A percentile compares a stretch with the other conserved stretches of the same genome.
phyloP scores from a whole-genome alignment of 495 filamentous ascomycete species.

The Penicillium waksmanii region DNA sequence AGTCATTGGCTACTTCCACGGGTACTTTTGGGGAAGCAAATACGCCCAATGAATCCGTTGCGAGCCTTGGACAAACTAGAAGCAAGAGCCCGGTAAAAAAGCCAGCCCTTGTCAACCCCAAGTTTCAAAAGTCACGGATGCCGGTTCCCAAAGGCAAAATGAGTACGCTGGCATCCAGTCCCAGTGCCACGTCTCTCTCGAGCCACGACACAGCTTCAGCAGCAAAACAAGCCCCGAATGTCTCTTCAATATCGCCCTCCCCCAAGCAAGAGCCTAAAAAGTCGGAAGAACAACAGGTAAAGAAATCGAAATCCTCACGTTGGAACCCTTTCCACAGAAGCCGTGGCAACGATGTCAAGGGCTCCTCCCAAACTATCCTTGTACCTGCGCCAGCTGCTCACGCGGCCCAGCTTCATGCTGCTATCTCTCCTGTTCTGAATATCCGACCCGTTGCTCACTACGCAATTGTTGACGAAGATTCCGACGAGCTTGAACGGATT shows the following conservation, averaged over 20 bases:
- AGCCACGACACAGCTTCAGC: constrained; percentile 30
- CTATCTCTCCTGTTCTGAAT: constrained; percentile 40
- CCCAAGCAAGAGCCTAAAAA: constrained; percentile 6
- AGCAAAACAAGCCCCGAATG: background rate
- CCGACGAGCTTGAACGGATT: constrained; percentile 67
- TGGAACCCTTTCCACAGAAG: constrained; percentile 85
- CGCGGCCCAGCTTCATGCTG: constrained; percentile 41
- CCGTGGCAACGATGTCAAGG: constrained; percentile 28
- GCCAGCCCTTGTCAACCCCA: background rate
- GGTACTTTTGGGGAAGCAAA: constrained; percentile 22
- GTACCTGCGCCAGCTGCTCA: constrained; percentile 12
- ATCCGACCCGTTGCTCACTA: constrained; percentile 71
- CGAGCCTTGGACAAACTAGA: constrained; percentile 5
- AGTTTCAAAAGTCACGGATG: constrained; percentile 22
- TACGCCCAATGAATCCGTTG: constrained; percentile 14
- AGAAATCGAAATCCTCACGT: constrained; percentile 37
- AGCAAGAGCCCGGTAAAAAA: constrained; percentile 16
- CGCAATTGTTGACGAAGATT: constrained; percentile 77
- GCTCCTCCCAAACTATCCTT: constrained; percentile 5
- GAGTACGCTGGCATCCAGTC: constrained; percentile 27
- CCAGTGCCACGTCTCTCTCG: constrained; percentile 30
- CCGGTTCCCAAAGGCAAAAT: constrained; percentile 25
- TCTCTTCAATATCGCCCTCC: background rate
- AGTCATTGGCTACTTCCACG: constrained; percentile 38
- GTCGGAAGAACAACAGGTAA: constrained; percentile 22